Base-by-base conservation (phyloP, 2,329 filamentous ascomycete species). In the Aphanoascus verrucosus region DNA sequence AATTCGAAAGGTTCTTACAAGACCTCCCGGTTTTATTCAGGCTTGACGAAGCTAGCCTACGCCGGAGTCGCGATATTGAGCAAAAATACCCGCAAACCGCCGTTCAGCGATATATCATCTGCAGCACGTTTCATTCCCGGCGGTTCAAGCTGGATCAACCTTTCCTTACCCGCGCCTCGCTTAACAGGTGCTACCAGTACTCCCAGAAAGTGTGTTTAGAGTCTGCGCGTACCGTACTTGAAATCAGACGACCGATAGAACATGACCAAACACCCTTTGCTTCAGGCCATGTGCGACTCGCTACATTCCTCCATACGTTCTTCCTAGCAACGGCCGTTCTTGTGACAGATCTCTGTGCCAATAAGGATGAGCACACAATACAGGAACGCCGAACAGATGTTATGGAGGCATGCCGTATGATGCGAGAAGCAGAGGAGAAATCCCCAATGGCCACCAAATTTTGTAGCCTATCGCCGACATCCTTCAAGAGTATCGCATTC, bases 311-410 rank as follows among this genome's bases (percentile, higher is more conserved):
- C 58, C 65, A 72, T 53, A 68, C 71, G 43, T 64, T 72, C 0
- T 72, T 72, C 52, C 65, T 72, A 60, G 69, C 69, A 1, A 66
- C 67, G 1, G 66, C 68, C 1, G 66, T 69, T 5, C 51, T 72
- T 9, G 55, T 71, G 3, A 68, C 72, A 55, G 70, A 72, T 37
- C 61, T 68, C 0, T 72, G 69, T 54, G 68, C 70, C 56, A 71
- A 71, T 42, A 66, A 64, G 58, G 66, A 67, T 46, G 67, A 71
- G 41, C 63, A 67, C 1, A 54, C 68, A 0, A 67, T 64, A 1
- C 65, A 68, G 5, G 65, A 61, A 11, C 60, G 69, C 5, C 64
- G 64, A 34, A 56, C 65, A 23, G 70, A 72, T 46, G 67, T 72
- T 1, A 57, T 66, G 1, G 65, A 65, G 14, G 69, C 68, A 1